phyloP scores from a whole-genome alignment of 768 basidiomycete genomes.

The Phaffia tasmanica region DNA sequence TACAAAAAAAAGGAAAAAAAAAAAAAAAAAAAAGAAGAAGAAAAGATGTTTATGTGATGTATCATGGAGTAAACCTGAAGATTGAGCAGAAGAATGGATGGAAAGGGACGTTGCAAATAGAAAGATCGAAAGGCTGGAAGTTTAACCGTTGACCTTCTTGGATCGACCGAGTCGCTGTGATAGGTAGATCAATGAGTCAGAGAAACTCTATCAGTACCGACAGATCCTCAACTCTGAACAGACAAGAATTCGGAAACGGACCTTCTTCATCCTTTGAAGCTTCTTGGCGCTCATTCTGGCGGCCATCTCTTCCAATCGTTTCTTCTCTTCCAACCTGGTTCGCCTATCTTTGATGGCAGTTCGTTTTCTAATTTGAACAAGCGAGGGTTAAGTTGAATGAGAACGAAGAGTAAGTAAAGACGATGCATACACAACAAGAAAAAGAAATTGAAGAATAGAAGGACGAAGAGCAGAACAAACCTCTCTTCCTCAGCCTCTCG shows the following conservation, averaged over 20 bases:
- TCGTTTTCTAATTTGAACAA: conserved; percentile 11
- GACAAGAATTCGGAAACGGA: neutral
- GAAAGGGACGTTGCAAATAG: no score
- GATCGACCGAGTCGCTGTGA: conserved; percentile 23
- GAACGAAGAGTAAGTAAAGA: no score
- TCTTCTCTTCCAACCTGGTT: conserved; percentile 24
- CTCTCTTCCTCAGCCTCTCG: conserved; percentile 22
- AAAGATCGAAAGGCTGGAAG: neutral
- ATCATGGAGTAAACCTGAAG: no score
- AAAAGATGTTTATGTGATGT: no score
- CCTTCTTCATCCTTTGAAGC: conserved; percentile 27
- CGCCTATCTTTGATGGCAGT: conserved; percentile 23
- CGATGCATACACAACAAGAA: neutral
- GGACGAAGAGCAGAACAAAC: conserved; percentile 3
- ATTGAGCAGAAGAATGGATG: no score
- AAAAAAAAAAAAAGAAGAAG: no score
- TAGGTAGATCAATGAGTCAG: neutral
- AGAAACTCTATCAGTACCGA: neutral
- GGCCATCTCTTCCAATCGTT: conserved; percentile 24
- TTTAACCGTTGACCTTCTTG: conserved; percentile 26
- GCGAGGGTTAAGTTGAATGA: no score
- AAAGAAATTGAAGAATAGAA: neutral
- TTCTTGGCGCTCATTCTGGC: conserved; percentile 26
- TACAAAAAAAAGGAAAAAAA: no score
- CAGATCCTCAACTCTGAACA: neutral